Percentiles rank a stretch among this genome's conserved stretches.
phyloP scores from a whole-genome alignment of 306 rosid genomes.

The Begonia masoniana region DNA sequence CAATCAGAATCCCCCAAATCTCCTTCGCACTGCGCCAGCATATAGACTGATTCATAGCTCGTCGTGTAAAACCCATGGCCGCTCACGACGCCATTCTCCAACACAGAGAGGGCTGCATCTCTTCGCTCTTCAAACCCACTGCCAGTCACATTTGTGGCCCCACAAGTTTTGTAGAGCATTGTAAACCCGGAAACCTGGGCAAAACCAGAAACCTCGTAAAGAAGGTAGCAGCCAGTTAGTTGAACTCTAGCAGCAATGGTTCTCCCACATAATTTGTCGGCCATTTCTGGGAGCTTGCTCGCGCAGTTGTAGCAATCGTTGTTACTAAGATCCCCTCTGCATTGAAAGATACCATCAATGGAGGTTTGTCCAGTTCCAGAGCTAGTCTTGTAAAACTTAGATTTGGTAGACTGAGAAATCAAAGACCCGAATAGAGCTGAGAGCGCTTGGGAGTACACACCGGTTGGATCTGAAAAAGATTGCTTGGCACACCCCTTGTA shows the following conservation, averaged over 20 bases:
- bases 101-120: constrained; percentile 53
- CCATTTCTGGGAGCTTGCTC: constrained; percentile 47
- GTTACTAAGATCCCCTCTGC: constrained; percentile 72
- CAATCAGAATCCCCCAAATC: constrained; percentile 84
- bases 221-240: constrained; percentile 63
- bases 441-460: constrained; percentile 70
- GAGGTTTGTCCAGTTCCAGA: constrained; percentile 42
- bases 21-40: constrained; percentile 90
- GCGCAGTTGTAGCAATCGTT: constrained; percentile 72
- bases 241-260: constrained; percentile 73
- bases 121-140: constrained; percentile 72
- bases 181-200: constrained; percentile 81
- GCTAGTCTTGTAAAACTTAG: constrained; percentile 57
- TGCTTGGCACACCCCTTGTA: constrained; percentile 93
- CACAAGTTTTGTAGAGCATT: constrained; percentile 68
- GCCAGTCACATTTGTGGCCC: constrained; percentile 48
- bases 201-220: constrained; percentile 65
- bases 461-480: constrained; percentile 66
- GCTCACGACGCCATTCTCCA: constrained; percentile 71
- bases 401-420: constrained; percentile 62
- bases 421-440: constrained; percentile 60
- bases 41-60: constrained; percentile 53
- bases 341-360: constrained; percentile 74
- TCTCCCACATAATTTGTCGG: constrained; percentile 54
- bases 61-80: constrained; percentile 77